Base-by-base conservation (phyloP, 2,329 filamentous ascomycete species). In the Akanthomyces dipterigenus region DNA sequence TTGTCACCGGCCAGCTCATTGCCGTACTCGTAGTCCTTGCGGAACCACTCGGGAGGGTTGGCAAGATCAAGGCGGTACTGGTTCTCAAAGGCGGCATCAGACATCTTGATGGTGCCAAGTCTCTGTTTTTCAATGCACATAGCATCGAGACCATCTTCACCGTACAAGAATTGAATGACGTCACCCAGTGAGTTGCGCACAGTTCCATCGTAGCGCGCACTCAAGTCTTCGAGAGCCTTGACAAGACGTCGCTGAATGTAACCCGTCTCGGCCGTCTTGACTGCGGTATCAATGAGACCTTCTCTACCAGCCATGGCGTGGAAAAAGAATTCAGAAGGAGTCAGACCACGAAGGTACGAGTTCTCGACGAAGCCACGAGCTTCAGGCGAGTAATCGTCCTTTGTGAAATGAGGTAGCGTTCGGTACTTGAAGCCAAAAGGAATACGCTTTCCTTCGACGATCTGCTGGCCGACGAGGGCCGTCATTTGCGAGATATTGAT, bases 401-500 rank as follows among this genome's bases (percentile, higher is more conserved):
- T 99, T 66, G 95, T 96, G 76, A 99, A 99, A 76, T 99, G 95
- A 3, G 95, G 95, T 63, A 99, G 79, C 0, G 95, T 96, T 57
- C 95, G 88, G 74, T 99, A 98, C 74, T 98, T 97, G 86, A 99
- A 99, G 24, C 96, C 95, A 71, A 97, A 99, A 1, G 95, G 95
- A 79, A 99, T 96, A 80, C 95, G 95, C 78, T 96, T 96, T 70
- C 95, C 96, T 78, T 99, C 95, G 9, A 99, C 92, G 66, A 96
- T 96, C 74, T 99, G 96, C 74, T 99, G 95, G 66, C 96, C 95
- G 63, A 99, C 96, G 65, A 98, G 85, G 28, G 95, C 95, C 64
- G 93, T 96, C 95, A 99, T 99, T 77, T 99, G 95, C 18, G 96
- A 97, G 69, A 99, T 98, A 75, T 99, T 99, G 81, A 99, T 98